A percentile compares a stretch with the other conserved stretches of the same genome.
Evolutionary conservation across 2,329 filamentous ascomycete species (phyloP).

Genomic region (Cordyceps pruinosa): DNA sequence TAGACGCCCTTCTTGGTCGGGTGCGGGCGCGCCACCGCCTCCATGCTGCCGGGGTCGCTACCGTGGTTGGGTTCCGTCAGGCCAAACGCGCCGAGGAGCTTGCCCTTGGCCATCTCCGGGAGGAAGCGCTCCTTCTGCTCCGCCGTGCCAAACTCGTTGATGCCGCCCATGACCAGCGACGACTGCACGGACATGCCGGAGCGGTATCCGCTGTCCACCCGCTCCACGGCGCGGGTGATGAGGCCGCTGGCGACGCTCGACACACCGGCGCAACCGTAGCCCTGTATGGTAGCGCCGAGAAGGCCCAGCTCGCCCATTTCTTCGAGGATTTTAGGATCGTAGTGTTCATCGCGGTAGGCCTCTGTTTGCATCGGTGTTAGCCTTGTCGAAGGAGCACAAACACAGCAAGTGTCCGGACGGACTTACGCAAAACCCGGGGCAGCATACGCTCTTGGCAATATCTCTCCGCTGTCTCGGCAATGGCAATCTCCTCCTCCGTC

Average conservation of each 20-base stretch:
- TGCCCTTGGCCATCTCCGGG: constrained; percentile 74
- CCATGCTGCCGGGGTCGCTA: constrained; percentile 86
- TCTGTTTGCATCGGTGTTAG: constrained; percentile 40
- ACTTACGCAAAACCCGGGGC: constrained; percentile 75
- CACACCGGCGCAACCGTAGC: constrained; percentile 81
- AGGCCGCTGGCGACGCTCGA: constrained; percentile 83
- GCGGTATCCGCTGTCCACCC: constrained; percentile 85
- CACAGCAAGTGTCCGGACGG: too few relatives aligned
- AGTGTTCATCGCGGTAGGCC: constrained; percentile 77
- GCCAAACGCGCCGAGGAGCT: constrained; percentile 78
- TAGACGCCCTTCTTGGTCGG: constrained; percentile 78
- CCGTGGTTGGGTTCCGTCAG: constrained; percentile 91
- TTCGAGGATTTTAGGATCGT: constrained; percentile 75
- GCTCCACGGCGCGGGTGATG: constrained; percentile 84
- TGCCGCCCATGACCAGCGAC: constrained; percentile 88
- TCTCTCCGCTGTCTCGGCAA: constrained; percentile 81
- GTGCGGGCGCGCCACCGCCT: constrained; percentile 77
- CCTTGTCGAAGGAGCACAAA: not conserved
- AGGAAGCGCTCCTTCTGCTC: constrained; percentile 84
- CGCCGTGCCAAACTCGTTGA: constrained; percentile 77
- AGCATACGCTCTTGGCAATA: constrained; percentile 89
- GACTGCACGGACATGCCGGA: constrained; percentile 93
- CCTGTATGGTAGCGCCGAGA: constrained; percentile 76
- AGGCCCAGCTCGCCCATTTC: constrained; percentile 94
- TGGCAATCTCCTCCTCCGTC: constrained; percentile 85